Percentiles rank a stretch among this genome's conserved stretches.
These are phyloP conservation scores for Coix lacrymajobi DNA, from an alignment of 176 grass and related monocot genomes.

Conservation along the genomic window DNA sequence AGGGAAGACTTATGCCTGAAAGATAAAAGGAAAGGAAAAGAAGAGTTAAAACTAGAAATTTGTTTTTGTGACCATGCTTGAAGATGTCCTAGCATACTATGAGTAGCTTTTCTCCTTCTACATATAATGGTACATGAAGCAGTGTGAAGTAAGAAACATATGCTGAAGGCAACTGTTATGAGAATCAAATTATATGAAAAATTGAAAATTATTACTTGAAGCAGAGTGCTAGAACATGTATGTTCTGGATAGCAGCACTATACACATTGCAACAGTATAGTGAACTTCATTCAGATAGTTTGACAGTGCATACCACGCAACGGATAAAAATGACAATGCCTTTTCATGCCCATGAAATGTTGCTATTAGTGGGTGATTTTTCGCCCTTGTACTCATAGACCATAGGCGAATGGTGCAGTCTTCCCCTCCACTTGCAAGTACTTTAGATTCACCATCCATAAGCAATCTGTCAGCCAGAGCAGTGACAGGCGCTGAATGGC, in stretches of 20 bases:
- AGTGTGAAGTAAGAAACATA: background rate
- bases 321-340: slow-evolving; percentile 65
- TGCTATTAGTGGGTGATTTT: slow-evolving; percentile 51
- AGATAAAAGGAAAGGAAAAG: slow-evolving; percentile 19
- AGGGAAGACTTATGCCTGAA: slow-evolving; percentile 84
- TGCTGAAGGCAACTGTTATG: background rate
- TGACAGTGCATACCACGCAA: slow-evolving; percentile 52
- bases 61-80: background rate
- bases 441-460: slow-evolving; percentile 53
- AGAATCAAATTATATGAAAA: background rate
- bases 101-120: background rate
- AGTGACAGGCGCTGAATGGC: slow-evolving; percentile 71
- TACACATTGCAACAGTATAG: background rate
- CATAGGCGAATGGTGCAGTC: slow-evolving; percentile 83
- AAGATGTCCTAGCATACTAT: background rate
- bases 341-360: slow-evolving; percentile 89
- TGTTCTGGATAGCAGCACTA: slow-evolving; percentile 3
- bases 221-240: background rate
- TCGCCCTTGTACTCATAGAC: slow-evolving; percentile 64
- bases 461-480: slow-evolving; percentile 77
- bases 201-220: background rate
- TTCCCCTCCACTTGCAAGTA: slow-evolving; percentile 87
- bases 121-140: background rate
- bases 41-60: background rate
- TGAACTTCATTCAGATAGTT: slow-evolving; percentile 12